Conservation (phyloP, 352 stramenopile species). For the Phytopythium chamaehyphon region DNA sequence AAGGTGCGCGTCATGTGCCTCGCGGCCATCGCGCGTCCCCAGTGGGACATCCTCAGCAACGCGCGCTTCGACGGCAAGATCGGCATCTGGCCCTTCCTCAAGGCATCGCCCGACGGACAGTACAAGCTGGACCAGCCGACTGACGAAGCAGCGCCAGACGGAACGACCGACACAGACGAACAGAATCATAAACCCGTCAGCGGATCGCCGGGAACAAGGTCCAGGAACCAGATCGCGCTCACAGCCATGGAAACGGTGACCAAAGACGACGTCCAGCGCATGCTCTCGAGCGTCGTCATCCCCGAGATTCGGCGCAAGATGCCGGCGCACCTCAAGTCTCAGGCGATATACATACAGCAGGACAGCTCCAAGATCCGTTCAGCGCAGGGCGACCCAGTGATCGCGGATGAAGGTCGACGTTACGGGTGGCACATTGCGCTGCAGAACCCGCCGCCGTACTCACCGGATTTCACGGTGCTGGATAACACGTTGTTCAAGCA, state of each 20-base stretch:
- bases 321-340: slow-evolving; percentile 25
- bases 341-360: slow-evolving; percentile 36
- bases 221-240: not conserved
- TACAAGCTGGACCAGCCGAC: not conserved
- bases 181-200: too few species aligned
- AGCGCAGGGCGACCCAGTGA: slow-evolving; percentile 15
- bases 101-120: not conserved
- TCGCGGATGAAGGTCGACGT: slow-evolving; percentile 30
- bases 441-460: slow-evolving; percentile 36
- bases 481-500: slow-evolving; percentile 27
- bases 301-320: slow-evolving; percentile 29
- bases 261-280: slow-evolving; percentile 39
- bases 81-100: slow-evolving; percentile 38
- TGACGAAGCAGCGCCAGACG: not conserved
- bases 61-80: slow-evolving; percentile 42
- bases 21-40: slow-evolving; percentile 31
- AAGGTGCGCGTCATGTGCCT: slow-evolving; percentile 46
- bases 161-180: not conserved
- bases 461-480: slow-evolving; percentile 39
- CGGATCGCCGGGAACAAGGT: not conserved
- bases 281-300: slow-evolving; percentile 30
- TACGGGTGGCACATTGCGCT: slow-evolving; percentile 36
- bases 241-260: slow-evolving; percentile 26
- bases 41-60: slow-evolving; percentile 28
- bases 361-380: slow-evolving; percentile 37